These are phyloP conservation scores for Neopestalotiopsis clavispora DNA, from an alignment of 2,329 filamentous ascomycete genomes.

Conservation along the genomic window DNA sequence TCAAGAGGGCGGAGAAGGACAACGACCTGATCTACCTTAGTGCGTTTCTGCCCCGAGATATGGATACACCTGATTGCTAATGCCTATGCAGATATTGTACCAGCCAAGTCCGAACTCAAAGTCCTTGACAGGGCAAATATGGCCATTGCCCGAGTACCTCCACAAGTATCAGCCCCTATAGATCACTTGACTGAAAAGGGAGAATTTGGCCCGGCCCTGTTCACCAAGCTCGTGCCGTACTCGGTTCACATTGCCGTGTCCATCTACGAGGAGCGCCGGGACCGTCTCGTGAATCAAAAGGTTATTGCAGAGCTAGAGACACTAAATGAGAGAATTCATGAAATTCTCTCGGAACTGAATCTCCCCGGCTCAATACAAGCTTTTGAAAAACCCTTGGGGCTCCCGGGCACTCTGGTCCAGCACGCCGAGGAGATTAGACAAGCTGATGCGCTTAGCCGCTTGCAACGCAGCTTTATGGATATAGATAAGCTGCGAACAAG, in stretches of 20 bases:
- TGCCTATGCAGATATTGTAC: constrained; percentile 65
- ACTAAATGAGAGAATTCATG: constrained; percentile 80
- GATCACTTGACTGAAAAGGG: constrained; percentile 79
- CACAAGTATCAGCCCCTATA: constrained; percentile 80
- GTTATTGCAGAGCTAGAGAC: constrained; percentile 85
- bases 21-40: constrained; percentile 94
- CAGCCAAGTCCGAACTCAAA: constrained; percentile 86
- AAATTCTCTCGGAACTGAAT: constrained; percentile 80
- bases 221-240: constrained; percentile 91
- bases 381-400: constrained; percentile 88
- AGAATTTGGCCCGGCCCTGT: constrained; percentile 83
- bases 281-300: constrained; percentile 86
- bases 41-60: constrained; percentile 41
- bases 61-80: neutral
- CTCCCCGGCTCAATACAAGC: constrained; percentile 93
- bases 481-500: constrained; percentile 87
- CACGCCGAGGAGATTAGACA: constrained; percentile 95
- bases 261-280: constrained; percentile 90
- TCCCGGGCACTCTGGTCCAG: constrained; percentile 83
- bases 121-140: constrained; percentile 86
- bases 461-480: constrained; percentile 83
- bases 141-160: constrained; percentile 79
- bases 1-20: constrained; percentile 93
- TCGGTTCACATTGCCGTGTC: constrained; percentile 94
- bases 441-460: constrained; percentile 79